A percentile compares a stretch with the other conserved stretches of the same genome.
Evolutionary conservation across 345 rosid genomes (phyloP).

Genomic region (Hibiscus syriacus): DNA sequence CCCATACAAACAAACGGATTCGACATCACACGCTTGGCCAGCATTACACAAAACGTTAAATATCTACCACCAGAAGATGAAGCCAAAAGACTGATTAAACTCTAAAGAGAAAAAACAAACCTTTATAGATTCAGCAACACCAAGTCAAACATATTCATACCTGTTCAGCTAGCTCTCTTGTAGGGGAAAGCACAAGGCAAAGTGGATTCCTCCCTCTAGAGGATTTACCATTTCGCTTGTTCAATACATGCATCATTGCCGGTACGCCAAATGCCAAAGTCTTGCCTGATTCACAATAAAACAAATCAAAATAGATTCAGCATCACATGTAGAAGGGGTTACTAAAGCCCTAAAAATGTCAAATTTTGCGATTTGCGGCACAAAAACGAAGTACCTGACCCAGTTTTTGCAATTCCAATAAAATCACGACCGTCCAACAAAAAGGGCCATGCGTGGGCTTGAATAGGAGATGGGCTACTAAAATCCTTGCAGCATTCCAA

Average conservation of each 20-base stretch:
- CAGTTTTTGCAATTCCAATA: constrained; percentile 92
- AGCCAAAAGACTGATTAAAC: not conserved
- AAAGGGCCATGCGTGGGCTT: constrained; percentile 92
- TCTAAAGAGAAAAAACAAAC: not conserved
- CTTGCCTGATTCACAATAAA: constrained; percentile 44
- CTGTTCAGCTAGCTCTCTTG: constrained; percentile 93
- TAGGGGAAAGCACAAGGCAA: constrained; percentile 94
- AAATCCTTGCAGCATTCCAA: constrained; percentile 71
- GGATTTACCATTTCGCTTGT: constrained; percentile 52
- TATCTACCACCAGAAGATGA: constrained; percentile 42
- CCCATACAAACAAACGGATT: constrained; percentile 81
- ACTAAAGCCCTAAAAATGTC: not conserved
- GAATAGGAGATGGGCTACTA: constrained; percentile 78
- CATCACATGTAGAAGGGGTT: not conserved
- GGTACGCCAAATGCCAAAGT: constrained; percentile 95
- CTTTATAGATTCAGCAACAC: too few relatives aligned
- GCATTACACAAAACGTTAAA: constrained; percentile 68
- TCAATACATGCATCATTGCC: constrained; percentile 74
- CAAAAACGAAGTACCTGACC: constrained; percentile 55
- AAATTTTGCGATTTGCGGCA: not conserved
- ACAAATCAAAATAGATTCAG: not conserved
- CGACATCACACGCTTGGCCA: constrained; percentile 62
- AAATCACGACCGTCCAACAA: constrained; percentile 86
- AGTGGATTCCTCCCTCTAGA: constrained; percentile 51
- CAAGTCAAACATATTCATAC: constrained; percentile 25